Percentiles rank a stretch among this genome's conserved stretches.
phyloP scores from a whole-genome alignment of 345 rosid genomes.

The Salix dunnii region DNA sequence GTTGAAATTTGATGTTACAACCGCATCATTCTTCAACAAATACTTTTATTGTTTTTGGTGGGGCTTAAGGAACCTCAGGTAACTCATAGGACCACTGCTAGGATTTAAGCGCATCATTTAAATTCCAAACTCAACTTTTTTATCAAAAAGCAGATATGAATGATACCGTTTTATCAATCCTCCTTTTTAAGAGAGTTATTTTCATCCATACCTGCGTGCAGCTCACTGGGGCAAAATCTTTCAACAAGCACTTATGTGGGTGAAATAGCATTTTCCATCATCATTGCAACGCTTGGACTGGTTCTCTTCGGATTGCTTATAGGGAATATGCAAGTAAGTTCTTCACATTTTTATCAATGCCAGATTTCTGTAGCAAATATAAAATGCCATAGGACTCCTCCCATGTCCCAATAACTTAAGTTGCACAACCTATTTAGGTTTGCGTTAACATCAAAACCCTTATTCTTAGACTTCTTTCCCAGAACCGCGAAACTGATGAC shows the following conservation, averaged over 20 bases:
- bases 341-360: not conserved
- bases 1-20: constrained; percentile 46
- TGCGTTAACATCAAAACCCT: not conserved
- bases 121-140: not conserved
- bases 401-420: too few species aligned
- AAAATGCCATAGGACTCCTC: too few species aligned
- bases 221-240: constrained; percentile 82
- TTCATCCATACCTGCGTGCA: constrained; percentile 27
- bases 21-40: constrained; percentile 62
- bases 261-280: constrained; percentile 69
- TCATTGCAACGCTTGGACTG: constrained; percentile 72
- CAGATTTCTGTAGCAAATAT: too few species aligned
- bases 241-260: constrained; percentile 76
- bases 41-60: constrained; percentile 97
- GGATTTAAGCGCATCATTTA: not conserved
- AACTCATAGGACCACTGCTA: not conserved
- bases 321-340: constrained; percentile 88
- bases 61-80: constrained; percentile 89
- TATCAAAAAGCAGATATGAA: not conserved
- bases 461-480: not conserved
- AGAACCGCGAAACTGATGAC: not conserved
- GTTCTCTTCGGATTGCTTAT: constrained; percentile 90
- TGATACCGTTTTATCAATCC: not conserved
- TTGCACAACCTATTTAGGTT: too few species aligned
- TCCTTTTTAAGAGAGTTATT: not conserved